Base-by-base conservation (phyloP, 2,329 filamentous ascomycete genomes). In the Epichloe baconii region DNA sequence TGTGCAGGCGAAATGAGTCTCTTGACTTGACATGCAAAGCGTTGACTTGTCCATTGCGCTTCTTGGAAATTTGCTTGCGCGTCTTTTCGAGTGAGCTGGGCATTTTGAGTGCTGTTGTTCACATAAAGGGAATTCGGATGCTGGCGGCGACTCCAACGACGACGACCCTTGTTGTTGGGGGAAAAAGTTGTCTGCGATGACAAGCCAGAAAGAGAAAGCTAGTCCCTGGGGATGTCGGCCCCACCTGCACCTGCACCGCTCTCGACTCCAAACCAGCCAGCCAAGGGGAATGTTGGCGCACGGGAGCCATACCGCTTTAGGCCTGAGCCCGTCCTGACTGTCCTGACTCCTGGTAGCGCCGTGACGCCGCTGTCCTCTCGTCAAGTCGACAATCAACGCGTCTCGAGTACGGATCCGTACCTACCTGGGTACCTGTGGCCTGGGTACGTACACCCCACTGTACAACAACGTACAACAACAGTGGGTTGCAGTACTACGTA, bases 41-140 rank as follows among this genome's bases (percentile, higher is more conserved):
- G 34, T 83, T 82, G 45, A 88, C 77, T 40, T 82, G 80, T 19
- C 82, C 81, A 57, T 82, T 80, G 58, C 85, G 82, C 77, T 96
- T 96, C 73, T 95, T 95, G 36, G 82, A 74, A 57, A 97, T 91
- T 57, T 88, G 82, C 71, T 97, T 97, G 56, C 86, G 80, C 19
- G 93, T 86, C 66, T 96, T 97, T 56, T 80, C 72, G 6, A 96
- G 71, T 44, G 83, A 80, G 63, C 82, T 85, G 14, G 87, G 79
- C 89, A 95, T 95, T 23, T 61, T 75, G 63, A 14, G 12, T 36
- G 34, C 21, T 38, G 41, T 21, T 51, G 45, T 10, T 40, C 17
- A 21, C 19, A 40, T 15, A 3, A 31, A 31, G 21, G 21, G 15
- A 21, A 31, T 19, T 31, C 10, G 31, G 31, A 31, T 4, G 31